Conservation (phyloP, 2,329 filamentous ascomycete genomes). For the Magnaporthiopsis rhizophila region DNA sequence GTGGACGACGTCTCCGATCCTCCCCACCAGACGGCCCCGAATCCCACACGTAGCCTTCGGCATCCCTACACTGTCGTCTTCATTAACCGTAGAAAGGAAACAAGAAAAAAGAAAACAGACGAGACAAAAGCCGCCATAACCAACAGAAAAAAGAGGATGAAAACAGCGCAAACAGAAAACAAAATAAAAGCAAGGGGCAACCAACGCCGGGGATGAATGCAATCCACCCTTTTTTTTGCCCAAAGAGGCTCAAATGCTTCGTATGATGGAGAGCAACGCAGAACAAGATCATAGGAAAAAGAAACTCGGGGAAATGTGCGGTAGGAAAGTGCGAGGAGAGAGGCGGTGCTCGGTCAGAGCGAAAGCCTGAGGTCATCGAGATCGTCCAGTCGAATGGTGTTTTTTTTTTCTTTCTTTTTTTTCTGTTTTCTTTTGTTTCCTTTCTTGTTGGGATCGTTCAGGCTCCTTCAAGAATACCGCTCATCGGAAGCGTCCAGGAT, state of each 20-base stretch:
- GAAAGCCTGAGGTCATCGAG: neutral
- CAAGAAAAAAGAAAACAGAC: neutral
- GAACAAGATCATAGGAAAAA: too few species aligned
- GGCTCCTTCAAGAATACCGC: too few species aligned
- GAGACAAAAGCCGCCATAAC: too few species aligned
- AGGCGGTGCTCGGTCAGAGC: neutral
- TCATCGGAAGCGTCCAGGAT: too few species aligned
- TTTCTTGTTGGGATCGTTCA: too few species aligned
- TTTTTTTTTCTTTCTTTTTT: neutral
- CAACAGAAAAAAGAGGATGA: neutral
- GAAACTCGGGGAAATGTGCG: too few species aligned
- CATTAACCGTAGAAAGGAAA: neutral
- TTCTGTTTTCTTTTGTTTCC: too few species aligned
- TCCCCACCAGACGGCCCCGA: neutral
- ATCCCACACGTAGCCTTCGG: neutral
- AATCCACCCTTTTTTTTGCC: neutral
- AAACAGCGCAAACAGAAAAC: neutral
- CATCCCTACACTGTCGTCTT: neutral
- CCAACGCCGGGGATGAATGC: constrained; percentile 2
- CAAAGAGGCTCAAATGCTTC: constrained; percentile 1
- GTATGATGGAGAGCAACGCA: neutral
- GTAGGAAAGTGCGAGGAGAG: too few species aligned
- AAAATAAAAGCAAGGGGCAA: neutral
- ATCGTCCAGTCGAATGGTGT: neutral
- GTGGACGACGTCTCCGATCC: too few species aligned